Evolutionary conservation across 2,329 filamentous ascomycete genomes (phyloP), one percentile per base, ranked within the genome.

Genomic region (Colletotrichum sp.): DNA sequence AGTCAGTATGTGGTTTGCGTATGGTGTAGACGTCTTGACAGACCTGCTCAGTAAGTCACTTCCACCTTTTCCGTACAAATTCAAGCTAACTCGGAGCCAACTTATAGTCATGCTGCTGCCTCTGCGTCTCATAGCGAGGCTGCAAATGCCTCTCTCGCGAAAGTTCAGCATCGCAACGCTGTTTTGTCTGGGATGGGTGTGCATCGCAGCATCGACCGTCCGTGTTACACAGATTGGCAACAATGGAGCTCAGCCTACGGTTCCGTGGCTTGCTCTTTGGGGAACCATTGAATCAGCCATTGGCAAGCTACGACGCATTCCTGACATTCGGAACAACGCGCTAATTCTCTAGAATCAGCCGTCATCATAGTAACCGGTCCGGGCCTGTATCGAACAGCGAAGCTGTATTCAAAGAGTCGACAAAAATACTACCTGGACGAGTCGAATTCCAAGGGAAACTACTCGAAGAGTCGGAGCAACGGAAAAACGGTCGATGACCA

Each of bases 1-100:
- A 32, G 74, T 77, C 60, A 77, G 73, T 66, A 55, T 76, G 36
- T 77, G 76, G 76, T 77, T 76, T 64, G 73, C 73, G 13, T 77
- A 76, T 39, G 64, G 65, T 15, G 76, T 76, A 12, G 73, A 77
- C 24, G 60, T 76, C n/a, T 52, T 77, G 32, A 77, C 76, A 18
- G 76, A 77, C 65, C 57, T 77, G 9, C 67, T 77, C 5, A 74
- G 76, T 77, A 55, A 34, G 76, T 24, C 15, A 34, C 5, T 12
- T 21, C 52, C 21, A 49, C 57, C 44, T n/a, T 21, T 52, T 18
- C 16, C 18, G 44, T 16, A 52, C 0, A 10, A 52, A 0, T 9
- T 21, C 15, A 52, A 52, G 4, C 16, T 52, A n/a, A 21, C 18
- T 52, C 34, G 6, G 44, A 52, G 18, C 44, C 18, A n/a, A 15